These are phyloP conservation scores for Sherardia arvensis DNA, from an alignment of 257 asterid species.

Conservation along the genomic window DNA sequence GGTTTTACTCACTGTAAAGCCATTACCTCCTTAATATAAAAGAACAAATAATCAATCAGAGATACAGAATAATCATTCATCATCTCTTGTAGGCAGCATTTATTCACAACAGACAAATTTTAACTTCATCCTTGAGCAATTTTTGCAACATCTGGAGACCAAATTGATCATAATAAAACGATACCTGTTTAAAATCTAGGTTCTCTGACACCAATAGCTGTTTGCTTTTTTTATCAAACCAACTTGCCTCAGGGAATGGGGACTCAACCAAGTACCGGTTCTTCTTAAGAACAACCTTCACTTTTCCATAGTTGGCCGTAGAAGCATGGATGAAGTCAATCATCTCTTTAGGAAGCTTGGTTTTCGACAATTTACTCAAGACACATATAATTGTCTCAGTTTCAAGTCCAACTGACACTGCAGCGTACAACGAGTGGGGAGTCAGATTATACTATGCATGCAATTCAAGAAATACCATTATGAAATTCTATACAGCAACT, in stretches of 20 bases:
- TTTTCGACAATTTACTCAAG: conserved; percentile 76
- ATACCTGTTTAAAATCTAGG: no score
- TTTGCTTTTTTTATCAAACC: neutral
- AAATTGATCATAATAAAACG: neutral
- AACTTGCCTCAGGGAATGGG: conserved; percentile 86
- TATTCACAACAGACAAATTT: neutral
- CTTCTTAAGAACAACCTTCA: conserved; percentile 94
- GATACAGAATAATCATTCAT: neutral
- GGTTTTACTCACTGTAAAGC: conserved; percentile 74
- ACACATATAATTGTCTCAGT: conserved; percentile 86
- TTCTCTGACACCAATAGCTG: conserved; percentile 2
- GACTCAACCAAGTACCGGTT: conserved; percentile 87
- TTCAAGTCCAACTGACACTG: conserved; percentile 97
- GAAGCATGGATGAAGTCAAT: conserved; percentile 81
- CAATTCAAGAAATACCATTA: no score
- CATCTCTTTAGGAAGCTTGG: conserved; percentile 95
- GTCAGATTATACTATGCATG: conserved; percentile 97
- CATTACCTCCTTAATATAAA: conserved; percentile 47
- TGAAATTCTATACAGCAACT: no score
- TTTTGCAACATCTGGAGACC: conserved; percentile 63
- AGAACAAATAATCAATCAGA: neutral
- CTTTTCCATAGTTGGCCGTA: conserved; percentile 96
- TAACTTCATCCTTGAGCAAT: conserved; percentile 69
- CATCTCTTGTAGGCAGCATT: neutral
- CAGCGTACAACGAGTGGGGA: conserved; percentile 89